phyloP scores from a whole-genome alignment of 148 eudicot species.

The Cornus suecica region DNA sequence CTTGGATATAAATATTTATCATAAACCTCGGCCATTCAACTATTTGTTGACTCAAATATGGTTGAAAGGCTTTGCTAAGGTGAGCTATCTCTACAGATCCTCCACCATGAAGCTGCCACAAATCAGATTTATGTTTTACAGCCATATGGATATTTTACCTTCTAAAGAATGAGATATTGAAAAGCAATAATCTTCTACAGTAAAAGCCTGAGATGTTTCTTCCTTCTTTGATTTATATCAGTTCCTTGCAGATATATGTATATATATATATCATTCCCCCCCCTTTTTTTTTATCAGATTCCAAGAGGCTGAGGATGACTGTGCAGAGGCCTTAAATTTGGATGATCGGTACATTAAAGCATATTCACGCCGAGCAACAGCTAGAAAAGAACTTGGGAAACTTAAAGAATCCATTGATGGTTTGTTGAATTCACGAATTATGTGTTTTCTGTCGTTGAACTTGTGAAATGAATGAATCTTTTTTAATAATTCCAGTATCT shows the following conservation, averaged over 20 bases:
- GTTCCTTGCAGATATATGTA: too few relatives aligned
- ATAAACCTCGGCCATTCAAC: background rate
- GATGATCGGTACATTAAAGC: slow-evolving; percentile 98
- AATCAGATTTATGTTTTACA: background rate
- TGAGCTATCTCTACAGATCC: background rate
- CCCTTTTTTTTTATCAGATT: slow-evolving; percentile 48
- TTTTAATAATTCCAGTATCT: slow-evolving; percentile 11
- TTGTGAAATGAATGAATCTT: background rate
- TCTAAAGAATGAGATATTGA: background rate
- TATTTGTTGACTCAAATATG: background rate
- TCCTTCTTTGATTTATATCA: background rate
- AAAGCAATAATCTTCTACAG: background rate
- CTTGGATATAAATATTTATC: background rate
- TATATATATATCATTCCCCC: too few relatives aligned
- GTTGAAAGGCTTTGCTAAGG: too few relatives aligned
- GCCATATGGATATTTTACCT: background rate
- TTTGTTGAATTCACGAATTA: slow-evolving; percentile 18
- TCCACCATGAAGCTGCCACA: background rate
- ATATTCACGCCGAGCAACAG: slow-evolving; percentile 91
- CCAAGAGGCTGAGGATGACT: slow-evolving; percentile 90
- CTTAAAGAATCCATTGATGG: slow-evolving; percentile 84
- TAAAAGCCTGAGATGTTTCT: slow-evolving; percentile 5
- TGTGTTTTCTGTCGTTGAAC: background rate
- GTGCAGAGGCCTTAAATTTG: slow-evolving; percentile 89
- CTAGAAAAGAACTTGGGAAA: slow-evolving; percentile 83